Percentiles rank a stretch among this genome's conserved stretches.
phyloP scores from a whole-genome alignment of 139 green algal genomes.

The Chloropicon primus region DNA sequence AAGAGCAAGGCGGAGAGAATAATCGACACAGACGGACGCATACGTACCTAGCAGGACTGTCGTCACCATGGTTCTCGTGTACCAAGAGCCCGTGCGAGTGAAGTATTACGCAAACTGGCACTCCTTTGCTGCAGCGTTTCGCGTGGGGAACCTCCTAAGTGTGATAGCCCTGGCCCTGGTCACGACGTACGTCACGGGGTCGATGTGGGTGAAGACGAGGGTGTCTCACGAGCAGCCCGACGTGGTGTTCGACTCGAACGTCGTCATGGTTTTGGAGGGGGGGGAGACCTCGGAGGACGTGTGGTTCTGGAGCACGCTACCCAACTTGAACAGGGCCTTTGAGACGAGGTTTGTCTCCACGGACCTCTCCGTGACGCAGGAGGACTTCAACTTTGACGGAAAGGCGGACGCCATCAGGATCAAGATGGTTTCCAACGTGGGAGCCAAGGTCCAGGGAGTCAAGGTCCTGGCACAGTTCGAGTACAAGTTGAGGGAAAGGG shows the following conservation, averaged over 20 bases:
- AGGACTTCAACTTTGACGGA: background rate
- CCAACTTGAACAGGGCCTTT: background rate
- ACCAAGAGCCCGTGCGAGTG: background rate
- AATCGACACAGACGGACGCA: too few species aligned
- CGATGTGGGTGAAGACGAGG: background rate
- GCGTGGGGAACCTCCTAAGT: background rate
- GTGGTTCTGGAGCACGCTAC: background rate
- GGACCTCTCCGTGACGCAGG: background rate
- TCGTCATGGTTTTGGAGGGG: background rate
- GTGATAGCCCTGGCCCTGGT: background rate
- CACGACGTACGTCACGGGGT: background rate
- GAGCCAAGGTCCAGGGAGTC: background rate
- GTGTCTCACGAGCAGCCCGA: background rate
- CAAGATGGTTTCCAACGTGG: background rate
- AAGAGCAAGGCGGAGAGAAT: too few species aligned
- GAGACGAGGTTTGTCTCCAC: background rate
- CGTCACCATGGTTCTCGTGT: background rate
- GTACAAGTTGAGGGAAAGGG: background rate
- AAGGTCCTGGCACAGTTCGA: background rate
- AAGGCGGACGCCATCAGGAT: background rate
- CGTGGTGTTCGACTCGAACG: background rate
- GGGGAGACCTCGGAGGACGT: background rate
- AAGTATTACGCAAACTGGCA: background rate
- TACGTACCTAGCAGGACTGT: too few species aligned
- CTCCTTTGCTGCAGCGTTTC: background rate